Conservation (phyloP, 2,329 filamentous ascomycete species). For the Ascochyta pisi region DNA sequence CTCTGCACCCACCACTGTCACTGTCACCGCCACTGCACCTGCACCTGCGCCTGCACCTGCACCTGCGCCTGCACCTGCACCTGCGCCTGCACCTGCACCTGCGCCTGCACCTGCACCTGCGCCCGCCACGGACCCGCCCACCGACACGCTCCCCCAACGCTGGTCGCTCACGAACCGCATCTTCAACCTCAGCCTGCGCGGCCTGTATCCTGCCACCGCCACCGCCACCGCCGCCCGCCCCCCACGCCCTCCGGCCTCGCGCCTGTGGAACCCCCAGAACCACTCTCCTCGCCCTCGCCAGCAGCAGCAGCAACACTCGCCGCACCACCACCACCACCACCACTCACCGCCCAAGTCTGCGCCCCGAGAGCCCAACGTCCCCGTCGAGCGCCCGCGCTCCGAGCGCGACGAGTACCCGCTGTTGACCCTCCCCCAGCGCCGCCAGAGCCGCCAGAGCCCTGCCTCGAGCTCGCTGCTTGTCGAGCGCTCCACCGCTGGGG, state of each 20-base stretch:
- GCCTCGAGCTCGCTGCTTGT: constrained; percentile 45
- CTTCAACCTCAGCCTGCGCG: constrained; percentile 46
- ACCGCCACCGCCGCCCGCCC: constrained; percentile 16
- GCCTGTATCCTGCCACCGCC: constrained; percentile 25
- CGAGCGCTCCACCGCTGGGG: constrained; percentile 51
- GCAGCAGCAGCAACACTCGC: constrained; percentile 38
- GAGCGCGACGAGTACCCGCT: constrained; percentile 62
- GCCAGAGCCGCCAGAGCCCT: constrained; percentile 57
- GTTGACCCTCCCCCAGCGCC: constrained; percentile 63
- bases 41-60: neutral
- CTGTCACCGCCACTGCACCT: constrained; percentile 7
- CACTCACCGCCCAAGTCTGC: constrained; percentile 10
- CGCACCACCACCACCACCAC: neutral
- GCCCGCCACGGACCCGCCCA: constrained; percentile 21
- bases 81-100: neutral
- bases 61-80: neutral
- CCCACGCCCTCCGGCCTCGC: constrained; percentile 54
- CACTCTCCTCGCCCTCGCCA: constrained; percentile 58
- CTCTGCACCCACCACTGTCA: constrained; percentile 26
- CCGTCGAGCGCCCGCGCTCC: constrained; percentile 46
- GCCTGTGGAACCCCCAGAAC: constrained; percentile 68
- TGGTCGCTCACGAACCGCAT: constrained; percentile 53
- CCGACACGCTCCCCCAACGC: constrained; percentile 41
- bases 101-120: neutral
- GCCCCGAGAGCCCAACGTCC: constrained; percentile 51